Evolutionary conservation across 2,329 filamentous ascomycete genomes (phyloP).

Genomic region (Ascocoryne sarcoides): DNA sequence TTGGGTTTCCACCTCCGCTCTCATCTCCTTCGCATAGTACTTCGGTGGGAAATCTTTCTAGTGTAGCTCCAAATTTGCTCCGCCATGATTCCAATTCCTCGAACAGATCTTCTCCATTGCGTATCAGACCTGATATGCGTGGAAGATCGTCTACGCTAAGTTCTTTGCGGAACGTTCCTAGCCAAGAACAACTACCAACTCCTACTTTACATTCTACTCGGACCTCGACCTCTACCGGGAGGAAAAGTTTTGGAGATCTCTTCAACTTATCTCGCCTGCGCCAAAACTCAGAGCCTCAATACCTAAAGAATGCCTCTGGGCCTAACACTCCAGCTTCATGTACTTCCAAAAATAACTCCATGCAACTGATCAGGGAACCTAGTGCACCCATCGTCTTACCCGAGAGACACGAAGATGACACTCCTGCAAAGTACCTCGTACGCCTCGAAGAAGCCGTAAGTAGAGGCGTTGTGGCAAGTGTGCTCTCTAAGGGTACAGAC

Average conservation of each 20-base stretch:
- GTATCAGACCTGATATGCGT: constrained; percentile 50
- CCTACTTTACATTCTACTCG: constrained; percentile 47
- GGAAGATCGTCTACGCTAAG: constrained; percentile 85
- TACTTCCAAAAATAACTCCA: constrained; percentile 72
- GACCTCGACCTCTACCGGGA: constrained; percentile 79
- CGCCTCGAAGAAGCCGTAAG: constrained; percentile 74
- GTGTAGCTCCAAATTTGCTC: constrained; percentile 36
- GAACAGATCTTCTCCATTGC: constrained; percentile 61
- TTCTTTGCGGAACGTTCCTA: constrained; percentile 65
- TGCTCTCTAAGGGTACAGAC: constrained; percentile 79
- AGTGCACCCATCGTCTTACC: constrained; percentile 59
- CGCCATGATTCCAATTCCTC: constrained; percentile 55
- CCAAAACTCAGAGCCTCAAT: constrained; percentile 67
- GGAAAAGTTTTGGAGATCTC: constrained; percentile 88
- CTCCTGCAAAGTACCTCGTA: constrained; percentile 79
- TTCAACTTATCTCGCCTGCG: constrained; percentile 70
- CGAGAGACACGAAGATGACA: constrained; percentile 76
- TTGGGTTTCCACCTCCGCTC: constrained; percentile 18
- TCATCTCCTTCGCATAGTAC: constrained; percentile 23
- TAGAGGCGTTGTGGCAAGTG: constrained; percentile 73
- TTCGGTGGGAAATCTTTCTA: constrained; percentile 29
- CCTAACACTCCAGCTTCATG: constrained; percentile 61
- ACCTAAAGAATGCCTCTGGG: constrained; percentile 59
- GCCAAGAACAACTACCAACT: constrained; percentile 60
- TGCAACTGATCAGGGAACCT: constrained; percentile 67